phyloP scores from a whole-genome alignment of 1,139 yeast genomes.

The Eremothecium coryli region DNA sequence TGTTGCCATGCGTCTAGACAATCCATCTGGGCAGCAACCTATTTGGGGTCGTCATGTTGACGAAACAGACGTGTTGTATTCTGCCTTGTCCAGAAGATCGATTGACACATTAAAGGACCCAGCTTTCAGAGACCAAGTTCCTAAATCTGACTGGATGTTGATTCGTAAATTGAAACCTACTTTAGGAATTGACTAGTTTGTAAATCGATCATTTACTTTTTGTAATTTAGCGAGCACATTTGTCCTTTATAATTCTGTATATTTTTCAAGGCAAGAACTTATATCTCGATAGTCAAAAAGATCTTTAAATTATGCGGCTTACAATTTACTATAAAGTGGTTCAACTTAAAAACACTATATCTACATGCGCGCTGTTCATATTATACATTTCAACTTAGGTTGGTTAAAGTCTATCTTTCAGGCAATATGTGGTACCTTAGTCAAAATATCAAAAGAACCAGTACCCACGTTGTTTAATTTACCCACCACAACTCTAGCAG shows the following conservation, averaged over 20 bases:
- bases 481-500: slow-evolving; percentile 93
- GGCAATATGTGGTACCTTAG: slow-evolving; percentile 43
- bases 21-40: slow-evolving; percentile 87
- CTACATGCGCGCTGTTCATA: too few relatives aligned
- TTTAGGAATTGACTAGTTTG: slow-evolving; percentile 40
- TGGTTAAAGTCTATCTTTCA: too few relatives aligned
- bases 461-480: slow-evolving; percentile 90
- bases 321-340: too few relatives aligned
- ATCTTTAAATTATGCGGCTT: too few relatives aligned
- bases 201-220: background rate
- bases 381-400: too few relatives aligned
- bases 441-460: slow-evolving; percentile 84
- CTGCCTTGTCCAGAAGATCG: slow-evolving; percentile 77
- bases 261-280: too few relatives aligned
- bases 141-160: slow-evolving; percentile 91
- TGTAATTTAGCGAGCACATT: background rate
- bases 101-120: slow-evolving; percentile 97
- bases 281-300: too few relatives aligned
- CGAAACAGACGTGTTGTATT: slow-evolving; percentile 80
- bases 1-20: slow-evolving; percentile 95
- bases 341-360: too few relatives aligned
- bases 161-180: slow-evolving; percentile 81
- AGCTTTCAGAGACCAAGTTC: slow-evolving; percentile 88
- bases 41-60: slow-evolving; percentile 99
- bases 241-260: too few relatives aligned